phyloP scores from a whole-genome alignment of 805 yeast species.

The Saccharomycopsis sp. region DNA sequence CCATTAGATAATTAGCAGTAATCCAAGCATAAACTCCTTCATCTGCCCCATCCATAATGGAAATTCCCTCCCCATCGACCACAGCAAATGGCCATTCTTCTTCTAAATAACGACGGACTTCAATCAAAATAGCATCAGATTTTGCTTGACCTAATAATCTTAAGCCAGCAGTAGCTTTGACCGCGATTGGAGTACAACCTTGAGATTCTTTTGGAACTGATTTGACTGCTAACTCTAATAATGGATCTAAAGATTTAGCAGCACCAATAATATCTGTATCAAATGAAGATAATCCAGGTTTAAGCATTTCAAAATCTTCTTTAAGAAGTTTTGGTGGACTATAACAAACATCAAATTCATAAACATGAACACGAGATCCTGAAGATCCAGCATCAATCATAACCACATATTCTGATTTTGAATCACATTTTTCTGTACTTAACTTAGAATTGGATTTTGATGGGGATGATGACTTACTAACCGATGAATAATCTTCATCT shows the following conservation, averaged over 20 bases:
- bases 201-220: conserved; percentile 66
- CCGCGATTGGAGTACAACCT: conserved; percentile 86
- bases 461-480: background rate
- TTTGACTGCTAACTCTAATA: conserved; percentile 64
- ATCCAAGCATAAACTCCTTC: conserved; percentile 99
- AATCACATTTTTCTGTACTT: too few relatives aligned
- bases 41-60: conserved; percentile 92
- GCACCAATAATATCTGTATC: conserved; percentile 77
- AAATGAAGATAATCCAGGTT: conserved; percentile 85
- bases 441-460: too few relatives aligned
- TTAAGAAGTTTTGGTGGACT: conserved; percentile 72
- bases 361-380: conserved; percentile 92
- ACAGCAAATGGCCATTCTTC: conserved; percentile 85
- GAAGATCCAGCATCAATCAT: conserved; percentile 98
- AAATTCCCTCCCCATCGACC: conserved; percentile 74
- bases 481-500: background rate
- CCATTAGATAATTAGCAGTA: conserved; percentile 86
- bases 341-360: conserved; percentile 78
- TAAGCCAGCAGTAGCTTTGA: conserved; percentile 96
- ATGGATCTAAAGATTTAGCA: conserved; percentile 79
- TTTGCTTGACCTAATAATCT: conserved; percentile 73
- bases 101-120: conserved; percentile 70
- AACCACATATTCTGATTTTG: conserved; percentile 62
- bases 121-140: conserved; percentile 57
- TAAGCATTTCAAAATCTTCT: conserved; percentile 80